Evolutionary conservation across 1,284 basidiomycete genomes (phyloP).

Genomic region (Ceratobasidium sp.): DNA sequence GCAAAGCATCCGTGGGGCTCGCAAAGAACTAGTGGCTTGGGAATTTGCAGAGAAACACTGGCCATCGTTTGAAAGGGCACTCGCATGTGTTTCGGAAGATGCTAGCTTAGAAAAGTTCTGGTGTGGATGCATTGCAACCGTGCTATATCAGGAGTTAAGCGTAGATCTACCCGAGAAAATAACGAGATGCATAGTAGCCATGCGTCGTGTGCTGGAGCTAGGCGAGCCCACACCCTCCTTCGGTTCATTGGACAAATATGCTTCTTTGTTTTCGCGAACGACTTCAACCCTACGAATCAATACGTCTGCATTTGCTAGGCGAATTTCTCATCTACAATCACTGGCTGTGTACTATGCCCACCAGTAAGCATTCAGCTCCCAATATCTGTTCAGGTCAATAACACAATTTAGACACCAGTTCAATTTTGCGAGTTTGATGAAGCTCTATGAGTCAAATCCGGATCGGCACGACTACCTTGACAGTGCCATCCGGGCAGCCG

Average conservation of each 20-base stretch:
- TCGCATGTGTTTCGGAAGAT: not conserved
- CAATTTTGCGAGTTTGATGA: not conserved
- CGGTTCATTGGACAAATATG: not conserved
- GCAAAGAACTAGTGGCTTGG: not conserved
- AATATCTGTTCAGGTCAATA: not conserved
- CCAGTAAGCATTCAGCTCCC: not conserved
- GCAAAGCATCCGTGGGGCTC: not conserved
- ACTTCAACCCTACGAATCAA: not conserved
- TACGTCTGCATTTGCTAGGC: not conserved
- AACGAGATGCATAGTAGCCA: not conserved
- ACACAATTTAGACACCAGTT: not conserved
- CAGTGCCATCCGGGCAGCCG: not conserved
- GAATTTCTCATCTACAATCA: not conserved
- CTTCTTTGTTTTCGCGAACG: not conserved
- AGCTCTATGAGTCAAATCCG: not conserved
- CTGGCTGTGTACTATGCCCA: conserved; percentile 10
- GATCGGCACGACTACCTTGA: not conserved
- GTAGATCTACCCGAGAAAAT: conserved; percentile 10
- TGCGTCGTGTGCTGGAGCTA: not conserved
- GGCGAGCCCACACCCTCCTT: not conserved
- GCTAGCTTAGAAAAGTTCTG: conserved; percentile 2
- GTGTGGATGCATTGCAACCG: not conserved
- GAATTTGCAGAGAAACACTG: not conserved
- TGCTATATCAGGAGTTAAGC: not conserved
- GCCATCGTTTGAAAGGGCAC: not conserved